A percentile compares a stretch with the other conserved stretches of the same genome.
Evolutionary conservation across 2,329 filamentous ascomycete species (phyloP).

Genomic region (Fusarium dlaminii): DNA sequence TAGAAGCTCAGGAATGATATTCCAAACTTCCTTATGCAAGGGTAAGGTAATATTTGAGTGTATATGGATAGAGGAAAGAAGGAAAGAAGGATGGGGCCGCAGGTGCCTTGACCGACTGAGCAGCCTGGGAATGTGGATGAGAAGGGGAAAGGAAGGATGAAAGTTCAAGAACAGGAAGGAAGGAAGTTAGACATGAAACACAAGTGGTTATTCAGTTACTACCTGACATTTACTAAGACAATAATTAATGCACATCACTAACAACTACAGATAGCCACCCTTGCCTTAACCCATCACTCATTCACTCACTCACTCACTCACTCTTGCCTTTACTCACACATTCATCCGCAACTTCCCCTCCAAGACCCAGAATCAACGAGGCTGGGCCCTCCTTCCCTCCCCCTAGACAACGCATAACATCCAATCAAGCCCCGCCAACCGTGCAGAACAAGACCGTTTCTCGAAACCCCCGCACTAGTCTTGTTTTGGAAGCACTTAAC

Average conservation of each 20-base stretch:
- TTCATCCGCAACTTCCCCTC: slow-evolving; percentile 3
- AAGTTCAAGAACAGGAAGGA: slow-evolving; percentile 10
- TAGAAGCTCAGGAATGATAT: slow-evolving; percentile 21
- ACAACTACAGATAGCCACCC: neutral
- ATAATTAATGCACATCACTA: slow-evolving; percentile 8
- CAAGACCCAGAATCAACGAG: slow-evolving; percentile 36
- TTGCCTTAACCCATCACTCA: neutral
- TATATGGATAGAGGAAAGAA: neutral
- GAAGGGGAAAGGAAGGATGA: slow-evolving; percentile 3
- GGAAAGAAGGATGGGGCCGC: slow-evolving; percentile 1
- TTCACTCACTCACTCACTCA: neutral
- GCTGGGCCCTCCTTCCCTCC: slow-evolving; percentile 27
- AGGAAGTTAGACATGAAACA: slow-evolving; percentile 31
- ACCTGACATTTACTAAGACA: slow-evolving; percentile 12
- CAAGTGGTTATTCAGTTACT: slow-evolving; percentile 6
- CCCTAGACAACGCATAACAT: slow-evolving; percentile 27
- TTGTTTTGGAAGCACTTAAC: slow-evolving; percentile 33
- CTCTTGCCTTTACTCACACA: neutral
- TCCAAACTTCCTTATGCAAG: slow-evolving; percentile 28
- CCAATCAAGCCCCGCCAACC: slow-evolving; percentile 39
- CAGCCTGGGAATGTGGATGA: slow-evolving; percentile 15
- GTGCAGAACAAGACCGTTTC: slow-evolving; percentile 32
- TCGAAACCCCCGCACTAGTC: slow-evolving; percentile 36
- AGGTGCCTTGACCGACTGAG: slow-evolving; percentile 14
- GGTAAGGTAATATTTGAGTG: slow-evolving; percentile 20